phyloP scores from a whole-genome alignment of 805 yeast species.

The Ogataea paraovalis region DNA sequence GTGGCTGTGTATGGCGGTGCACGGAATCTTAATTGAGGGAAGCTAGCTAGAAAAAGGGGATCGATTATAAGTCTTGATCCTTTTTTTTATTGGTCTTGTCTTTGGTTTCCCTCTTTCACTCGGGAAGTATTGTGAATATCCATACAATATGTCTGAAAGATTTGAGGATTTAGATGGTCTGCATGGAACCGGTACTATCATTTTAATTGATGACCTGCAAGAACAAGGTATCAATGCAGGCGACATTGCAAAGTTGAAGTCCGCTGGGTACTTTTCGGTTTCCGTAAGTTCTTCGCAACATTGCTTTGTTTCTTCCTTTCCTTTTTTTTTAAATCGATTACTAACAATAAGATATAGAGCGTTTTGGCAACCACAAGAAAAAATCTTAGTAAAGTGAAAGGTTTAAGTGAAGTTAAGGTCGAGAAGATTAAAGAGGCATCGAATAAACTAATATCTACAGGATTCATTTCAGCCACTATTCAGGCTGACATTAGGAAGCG shows the following conservation, averaged over 20 bases:
- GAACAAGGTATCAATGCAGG: slow-evolving; percentile 66
- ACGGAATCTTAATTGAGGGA: no score
- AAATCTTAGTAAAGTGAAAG: slow-evolving; percentile 60
- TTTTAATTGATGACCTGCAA: slow-evolving; percentile 49
- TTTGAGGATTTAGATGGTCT: slow-evolving; percentile 17
- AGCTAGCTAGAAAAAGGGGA: neutral
- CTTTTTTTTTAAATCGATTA: slow-evolving; percentile 4
- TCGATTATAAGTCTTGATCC: no score
- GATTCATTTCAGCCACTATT: slow-evolving; percentile 70
- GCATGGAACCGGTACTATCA: slow-evolving; percentile 25
- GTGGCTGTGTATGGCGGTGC: neutral
- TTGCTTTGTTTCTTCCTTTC: slow-evolving; percentile 3
- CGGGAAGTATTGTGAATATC: no score
- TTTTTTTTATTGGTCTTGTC: no score
- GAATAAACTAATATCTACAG: slow-evolving; percentile 56
- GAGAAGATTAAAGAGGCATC: slow-evolving; percentile 76
- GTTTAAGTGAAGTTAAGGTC: slow-evolving; percentile 72
- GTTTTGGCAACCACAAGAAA: slow-evolving; percentile 61
- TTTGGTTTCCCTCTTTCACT: no score
- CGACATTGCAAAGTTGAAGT: slow-evolving; percentile 65
- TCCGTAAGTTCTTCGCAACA: slow-evolving; percentile 50
- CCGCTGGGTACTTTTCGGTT: slow-evolving; percentile 65
- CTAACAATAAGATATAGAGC: slow-evolving; percentile 30
- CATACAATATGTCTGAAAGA: neutral
- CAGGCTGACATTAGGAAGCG: slow-evolving; percentile 63